Evolutionary conservation across 2,329 filamentous ascomycete genomes (phyloP).

Genomic region (Torrubiella hemipterigena): DNA sequence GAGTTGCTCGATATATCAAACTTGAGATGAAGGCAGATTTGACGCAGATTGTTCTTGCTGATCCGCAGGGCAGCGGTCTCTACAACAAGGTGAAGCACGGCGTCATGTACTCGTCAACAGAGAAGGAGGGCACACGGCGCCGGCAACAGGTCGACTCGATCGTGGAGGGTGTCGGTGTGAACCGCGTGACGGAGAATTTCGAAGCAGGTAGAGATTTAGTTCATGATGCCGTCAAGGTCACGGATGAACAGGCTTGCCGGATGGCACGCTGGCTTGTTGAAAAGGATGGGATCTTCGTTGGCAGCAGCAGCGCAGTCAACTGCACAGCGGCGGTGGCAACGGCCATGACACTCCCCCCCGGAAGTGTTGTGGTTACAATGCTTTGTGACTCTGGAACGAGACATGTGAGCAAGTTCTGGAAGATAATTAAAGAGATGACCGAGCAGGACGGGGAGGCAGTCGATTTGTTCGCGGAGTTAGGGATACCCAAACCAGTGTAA

Average conservation of each 20-base stretch:
- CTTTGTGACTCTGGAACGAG: constrained; percentile 74
- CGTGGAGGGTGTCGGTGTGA: constrained; percentile 92
- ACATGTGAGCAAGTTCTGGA: constrained; percentile 80
- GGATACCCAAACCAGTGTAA: too few species aligned
- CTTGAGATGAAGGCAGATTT: constrained; percentile 44
- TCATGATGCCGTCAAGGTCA: constrained; percentile 81
- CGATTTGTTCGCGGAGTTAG: constrained; percentile 39
- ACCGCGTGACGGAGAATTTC: constrained; percentile 87
- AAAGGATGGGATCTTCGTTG: constrained; percentile 87
- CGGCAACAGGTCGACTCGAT: constrained; percentile 90
- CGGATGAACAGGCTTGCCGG: constrained; percentile 73
- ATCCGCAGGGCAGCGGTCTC: constrained; percentile 86
- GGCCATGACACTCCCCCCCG: constrained; percentile 48
- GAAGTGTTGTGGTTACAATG: constrained; percentile 66
- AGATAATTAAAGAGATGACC: constrained; percentile 55
- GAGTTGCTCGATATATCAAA: constrained; percentile 75
- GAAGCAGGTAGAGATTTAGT: constrained; percentile 76
- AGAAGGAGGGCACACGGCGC: constrained; percentile 80
- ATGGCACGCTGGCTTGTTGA: constrained; percentile 98
- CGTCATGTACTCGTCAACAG: constrained; percentile 87
- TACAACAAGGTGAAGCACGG: constrained; percentile 88
- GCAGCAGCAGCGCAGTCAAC: constrained; percentile 94
- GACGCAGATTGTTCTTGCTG: constrained; percentile 69
- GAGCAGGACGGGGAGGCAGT: constrained; percentile 43
- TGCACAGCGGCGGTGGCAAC: constrained; percentile 68